These are phyloP conservation scores for Euphorbia corollata DNA, from an alignment of 441 rosid species.

Conservation along the genomic window DNA sequence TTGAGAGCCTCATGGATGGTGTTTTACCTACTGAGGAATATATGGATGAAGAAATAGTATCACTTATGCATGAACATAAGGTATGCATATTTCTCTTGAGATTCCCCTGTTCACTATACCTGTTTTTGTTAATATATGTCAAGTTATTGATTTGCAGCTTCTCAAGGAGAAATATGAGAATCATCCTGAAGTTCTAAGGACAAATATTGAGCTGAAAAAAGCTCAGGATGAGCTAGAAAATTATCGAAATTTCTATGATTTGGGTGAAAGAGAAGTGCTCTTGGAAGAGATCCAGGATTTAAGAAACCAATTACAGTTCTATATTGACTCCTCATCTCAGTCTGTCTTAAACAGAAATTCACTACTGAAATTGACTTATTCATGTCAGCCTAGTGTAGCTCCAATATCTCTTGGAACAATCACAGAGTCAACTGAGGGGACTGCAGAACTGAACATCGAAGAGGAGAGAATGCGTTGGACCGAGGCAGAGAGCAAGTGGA, in stretches of 20 bases:
- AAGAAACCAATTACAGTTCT: constrained; percentile 71
- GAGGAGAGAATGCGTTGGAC: constrained; percentile 60
- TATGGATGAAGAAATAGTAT: constrained; percentile 73
- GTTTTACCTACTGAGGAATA: constrained; percentile 81
- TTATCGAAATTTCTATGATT: constrained; percentile 63
- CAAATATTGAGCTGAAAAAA: constrained; percentile 68
- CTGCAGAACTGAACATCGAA: constrained; percentile 53
- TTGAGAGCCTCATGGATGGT: constrained; percentile 95
- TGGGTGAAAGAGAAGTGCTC: constrained; percentile 89
- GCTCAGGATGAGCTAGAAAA: constrained; percentile 78
- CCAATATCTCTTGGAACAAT: constrained; percentile 39
- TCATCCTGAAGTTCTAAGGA: constrained; percentile 75
- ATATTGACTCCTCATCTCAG: constrained; percentile 57
- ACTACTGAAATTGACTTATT: constrained; percentile 48
- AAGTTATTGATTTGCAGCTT: constrained; percentile 46
- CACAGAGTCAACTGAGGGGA: constrained; percentile 52
- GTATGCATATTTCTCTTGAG: constrained; percentile 35
- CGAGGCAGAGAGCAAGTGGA: constrained; percentile 93
- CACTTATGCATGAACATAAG: constrained; percentile 71
- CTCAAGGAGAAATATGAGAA: constrained; percentile 81
- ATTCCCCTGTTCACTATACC: background rate
- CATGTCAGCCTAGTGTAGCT: constrained; percentile 42
- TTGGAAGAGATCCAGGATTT: constrained; percentile 91
- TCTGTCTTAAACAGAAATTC: constrained; percentile 47
- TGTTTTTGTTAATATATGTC: constrained; percentile 13